Percentiles rank a stretch among this genome's conserved stretches.
Evolutionary conservation across 2,329 filamentous ascomycete species (phyloP).

Genomic region (Colletotrichum tanaceti): DNA sequence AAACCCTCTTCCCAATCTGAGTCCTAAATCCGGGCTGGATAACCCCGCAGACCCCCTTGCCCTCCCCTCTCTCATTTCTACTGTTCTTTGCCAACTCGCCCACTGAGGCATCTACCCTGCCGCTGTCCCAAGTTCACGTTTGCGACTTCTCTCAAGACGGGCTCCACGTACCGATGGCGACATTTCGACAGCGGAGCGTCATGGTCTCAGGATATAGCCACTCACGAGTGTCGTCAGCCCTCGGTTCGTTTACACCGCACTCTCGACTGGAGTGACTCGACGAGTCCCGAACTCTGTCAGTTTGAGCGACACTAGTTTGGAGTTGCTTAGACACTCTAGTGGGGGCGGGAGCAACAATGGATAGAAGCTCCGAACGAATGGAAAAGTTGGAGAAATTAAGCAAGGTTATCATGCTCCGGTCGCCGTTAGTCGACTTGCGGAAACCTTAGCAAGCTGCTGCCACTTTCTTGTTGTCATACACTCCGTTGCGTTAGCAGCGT

Average conservation of each 20-base stretch:
- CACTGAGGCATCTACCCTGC: neutral
- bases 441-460: neutral
- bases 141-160: neutral
- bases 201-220: conserved; percentile 1
- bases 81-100: neutral
- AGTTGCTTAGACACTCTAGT: neutral
- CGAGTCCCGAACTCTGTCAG: neutral
- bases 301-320: too few relatives aligned
- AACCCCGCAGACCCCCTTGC: neutral
- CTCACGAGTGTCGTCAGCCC: neutral
- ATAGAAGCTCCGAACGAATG: too few relatives aligned
- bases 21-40: neutral
- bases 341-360: neutral
- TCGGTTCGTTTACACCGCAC: neutral
- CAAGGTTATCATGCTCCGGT: neutral
- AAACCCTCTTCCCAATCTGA: too few relatives aligned
- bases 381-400: neutral
- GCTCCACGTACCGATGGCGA: too few relatives aligned
- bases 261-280: neutral
- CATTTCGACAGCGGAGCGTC: conserved; percentile 2
- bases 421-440: neutral
- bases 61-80: too few relatives aligned
- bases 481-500: too few relatives aligned
- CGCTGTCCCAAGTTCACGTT: neutral
- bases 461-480: too few relatives aligned